Base-by-base conservation (phyloP, 148 eudicot species). In the Heliosperma pusillum region DNA sequence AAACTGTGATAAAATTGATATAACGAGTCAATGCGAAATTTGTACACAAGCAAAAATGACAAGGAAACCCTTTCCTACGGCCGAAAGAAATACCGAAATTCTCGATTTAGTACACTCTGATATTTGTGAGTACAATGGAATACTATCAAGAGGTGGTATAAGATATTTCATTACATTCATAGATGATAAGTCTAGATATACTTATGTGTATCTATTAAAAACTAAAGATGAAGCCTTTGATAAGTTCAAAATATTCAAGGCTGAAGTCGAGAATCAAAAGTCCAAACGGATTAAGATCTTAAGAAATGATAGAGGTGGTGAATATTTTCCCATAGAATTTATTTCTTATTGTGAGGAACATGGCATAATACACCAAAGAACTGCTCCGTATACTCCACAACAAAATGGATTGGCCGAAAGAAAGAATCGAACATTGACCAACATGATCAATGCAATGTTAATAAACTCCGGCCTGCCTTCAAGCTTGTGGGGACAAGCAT, bases 391-490 rank as follows among this genome's bases (percentile, higher is more conserved):
- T 26, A 71, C 20, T 1, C 42, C 74, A 13, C 74, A 71, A 53
- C 44, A 71, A 8, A 71, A 52, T 27, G 62, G 74, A 1, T 30
- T 71, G 74, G 74, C 24, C 0, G 44, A 53, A 53, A 53, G 74
- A 5, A 71, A 71, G 19, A 53, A 71, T 55, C 7, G 61, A 10
- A 30, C 25, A 5, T 27, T 71, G 16, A 25, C 19, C 1, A 45
- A 71, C 15, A 71, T 71, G 74, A 1, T 71, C 1, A 71, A 71
- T 71, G 44, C 61, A 0, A 71, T 71, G 74, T 2, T 71, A 4
- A 17, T 71, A 12, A 52, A 71, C 27, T 27, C 44, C 1, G 25
- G 25, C 15, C 8, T 71, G 13, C 74, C 74, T 11, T 4, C 12
- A 5, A 71, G 19, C 16, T 55, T 71, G 16, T 71, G 62, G 74